phyloP scores from a whole-genome alignment of 2,329 filamentous ascomycete genomes.

The Colletotrichum tropicicola region DNA sequence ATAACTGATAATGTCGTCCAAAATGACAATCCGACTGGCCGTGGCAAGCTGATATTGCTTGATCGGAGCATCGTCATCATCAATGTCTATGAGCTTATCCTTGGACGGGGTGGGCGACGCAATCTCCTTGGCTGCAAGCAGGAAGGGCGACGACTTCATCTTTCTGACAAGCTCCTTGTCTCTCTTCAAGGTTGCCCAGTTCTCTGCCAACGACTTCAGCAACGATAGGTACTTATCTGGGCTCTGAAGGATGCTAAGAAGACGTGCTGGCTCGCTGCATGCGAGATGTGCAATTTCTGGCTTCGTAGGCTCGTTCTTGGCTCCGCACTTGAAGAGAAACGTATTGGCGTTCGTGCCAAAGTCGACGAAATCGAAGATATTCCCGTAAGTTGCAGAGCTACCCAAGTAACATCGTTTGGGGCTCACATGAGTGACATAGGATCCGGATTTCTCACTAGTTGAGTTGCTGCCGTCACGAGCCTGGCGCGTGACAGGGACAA shows the following conservation, averaged over 20 bases:
- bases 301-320: conserved; percentile 90
- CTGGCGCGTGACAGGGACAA: conserved; percentile 72
- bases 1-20: conserved; percentile 91
- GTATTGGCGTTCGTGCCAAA: conserved; percentile 89
- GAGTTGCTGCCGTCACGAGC: conserved; percentile 33
- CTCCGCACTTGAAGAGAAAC: conserved; percentile 88
- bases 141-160: conserved; percentile 79
- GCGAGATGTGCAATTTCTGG: conserved; percentile 84
- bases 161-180: conserved; percentile 81
- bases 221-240: conserved; percentile 88
- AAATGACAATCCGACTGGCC: conserved; percentile 77
- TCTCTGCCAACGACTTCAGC: conserved; percentile 82
- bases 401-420: conserved; percentile 86
- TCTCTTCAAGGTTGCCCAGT: conserved; percentile 73
- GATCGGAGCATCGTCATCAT: conserved; percentile 71
- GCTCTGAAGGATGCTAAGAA: conserved; percentile 82
- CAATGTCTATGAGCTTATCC: conserved; percentile 57
- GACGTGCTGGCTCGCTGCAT: conserved; percentile 82
- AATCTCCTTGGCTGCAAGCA: conserved; percentile 86
- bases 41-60: conserved; percentile 82
- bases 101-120: conserved; percentile 46
- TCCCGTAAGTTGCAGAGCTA: conserved; percentile 73
- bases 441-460: conserved; percentile 22
- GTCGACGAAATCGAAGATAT: conserved; percentile 97
- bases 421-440: conserved; percentile 62